Conservation (phyloP, 1,139 yeast species). For the Suhomyces ambrosiae region DNA sequence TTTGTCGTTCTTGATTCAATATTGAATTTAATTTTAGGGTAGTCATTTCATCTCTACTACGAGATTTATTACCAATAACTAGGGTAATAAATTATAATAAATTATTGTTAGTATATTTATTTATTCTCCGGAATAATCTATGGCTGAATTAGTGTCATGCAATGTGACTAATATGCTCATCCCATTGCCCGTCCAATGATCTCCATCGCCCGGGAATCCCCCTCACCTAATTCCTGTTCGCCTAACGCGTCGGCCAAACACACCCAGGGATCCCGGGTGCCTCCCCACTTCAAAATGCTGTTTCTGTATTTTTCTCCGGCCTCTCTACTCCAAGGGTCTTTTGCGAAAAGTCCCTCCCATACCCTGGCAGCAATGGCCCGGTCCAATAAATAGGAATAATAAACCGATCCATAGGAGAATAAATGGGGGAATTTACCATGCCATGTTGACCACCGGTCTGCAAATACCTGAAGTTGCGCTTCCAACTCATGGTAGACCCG, state of each 20-base stretch:
- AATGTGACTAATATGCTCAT: too few relatives aligned
- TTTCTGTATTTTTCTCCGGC: conserved; percentile 77
- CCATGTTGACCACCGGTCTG: conserved; percentile 77
- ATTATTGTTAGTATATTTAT: too few relatives aligned
- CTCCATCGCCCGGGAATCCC: conserved; percentile 77
- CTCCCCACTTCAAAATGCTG: conserved; percentile 88
- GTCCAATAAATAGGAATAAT: conserved; percentile 89
- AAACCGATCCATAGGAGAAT: conserved; percentile 91
- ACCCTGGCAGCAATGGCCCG: conserved; percentile 88
- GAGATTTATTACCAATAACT: too few relatives aligned
- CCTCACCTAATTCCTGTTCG: conserved; percentile 57
- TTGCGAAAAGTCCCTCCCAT: conserved; percentile 71
- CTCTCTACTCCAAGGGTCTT: conserved; percentile 67
- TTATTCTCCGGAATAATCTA: too few relatives aligned
- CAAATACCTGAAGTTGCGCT: conserved; percentile 52
- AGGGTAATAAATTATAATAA: too few relatives aligned
- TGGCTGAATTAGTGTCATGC: too few relatives aligned
- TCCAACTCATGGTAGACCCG: conserved; percentile 69
- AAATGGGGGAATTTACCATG: conserved; percentile 94
- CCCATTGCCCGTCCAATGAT: conserved; percentile 56
- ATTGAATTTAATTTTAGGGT: too few relatives aligned
- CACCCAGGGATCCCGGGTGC: conserved; percentile 86
- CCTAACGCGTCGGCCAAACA: conserved; percentile 81
- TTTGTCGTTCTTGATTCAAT: too few relatives aligned
- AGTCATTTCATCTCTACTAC: too few relatives aligned